Base-by-base conservation (phyloP, 2,329 filamentous ascomycete species). In the Neobulgaria alba region DNA sequence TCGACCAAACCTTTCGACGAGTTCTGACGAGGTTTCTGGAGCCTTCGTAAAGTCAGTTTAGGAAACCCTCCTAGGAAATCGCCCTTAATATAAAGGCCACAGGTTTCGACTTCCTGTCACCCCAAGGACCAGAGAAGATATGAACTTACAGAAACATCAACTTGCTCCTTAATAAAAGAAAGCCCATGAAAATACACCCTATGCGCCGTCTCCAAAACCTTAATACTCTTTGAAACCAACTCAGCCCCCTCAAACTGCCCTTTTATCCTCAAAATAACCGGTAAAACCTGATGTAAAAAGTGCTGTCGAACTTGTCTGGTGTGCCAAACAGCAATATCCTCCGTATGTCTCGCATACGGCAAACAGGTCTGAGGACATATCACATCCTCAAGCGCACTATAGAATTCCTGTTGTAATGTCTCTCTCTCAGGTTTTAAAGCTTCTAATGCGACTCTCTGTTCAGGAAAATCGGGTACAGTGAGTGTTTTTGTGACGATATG, bases 311-410 rank as follows among this genome's bases (percentile, higher is more conserved):
- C 73, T 59, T 81, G 76, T 41, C 73, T 68, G 17, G 69, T 71
- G 55, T 80, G 73, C 77, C 77, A 82, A 18, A 65, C 58, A 18
- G 79, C 51, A 29, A 81, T 61, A 51, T 79, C 70, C 29, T 77
- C 73, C 10, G 69, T 75, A 43, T 71, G 67, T 10, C 58, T 51
- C 14, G 75, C 73, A 5, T 63, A 58, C 20, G 75, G 75, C 15
- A 73, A 58, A 35, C 65, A 59, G 3, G 51, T 52, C 36, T 57
- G 46, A 33, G 75, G 69, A 39, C 73, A 59, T 33, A 79, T 58
- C 15, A 81, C 63, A 34, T 76, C 60, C n/a, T 63, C 60, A 9
- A 81, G 61, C 29, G 75, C 71, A 21, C 71, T 63, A 43, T 66
- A 60, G 52, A 80, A 79, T 5, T 36, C 33, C 45, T 46, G 17